phyloP scores from a whole-genome alignment of 768 basidiomycete genomes.

The Sporobolomyces pararoseus region DNA sequence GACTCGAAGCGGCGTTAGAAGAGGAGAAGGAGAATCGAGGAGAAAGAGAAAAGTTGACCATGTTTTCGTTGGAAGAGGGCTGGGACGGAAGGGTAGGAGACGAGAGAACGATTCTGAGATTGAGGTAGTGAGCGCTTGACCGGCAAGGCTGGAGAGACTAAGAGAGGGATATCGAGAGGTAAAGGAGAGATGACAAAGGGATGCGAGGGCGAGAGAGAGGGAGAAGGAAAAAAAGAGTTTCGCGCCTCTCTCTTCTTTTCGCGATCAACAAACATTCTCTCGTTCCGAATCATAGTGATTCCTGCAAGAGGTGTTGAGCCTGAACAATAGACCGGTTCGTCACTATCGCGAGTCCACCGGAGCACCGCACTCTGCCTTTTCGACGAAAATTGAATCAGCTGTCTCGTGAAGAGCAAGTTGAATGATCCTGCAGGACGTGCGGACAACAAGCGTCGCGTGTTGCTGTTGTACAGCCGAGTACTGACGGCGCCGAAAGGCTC shows the following conservation, averaged over 20 bases:
- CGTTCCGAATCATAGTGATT: too few species aligned
- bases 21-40: neutral
- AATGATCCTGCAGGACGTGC: neutral
- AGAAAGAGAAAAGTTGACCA: slow-evolving; percentile 11
- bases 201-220: too few species aligned
- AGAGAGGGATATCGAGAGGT: neutral
- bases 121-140: slow-evolving; percentile 6
- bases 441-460: too few species aligned
- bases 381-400: too few species aligned
- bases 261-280: too few species aligned
- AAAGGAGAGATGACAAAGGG: neutral
- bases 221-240: neutral
- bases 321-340: too few species aligned
- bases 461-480: neutral
- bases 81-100: neutral
- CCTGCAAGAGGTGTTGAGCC: too few species aligned
- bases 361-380: too few species aligned
- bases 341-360: too few species aligned
- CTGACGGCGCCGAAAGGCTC: too few species aligned
- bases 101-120: neutral
- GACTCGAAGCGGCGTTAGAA: neutral
- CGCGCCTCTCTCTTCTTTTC: too few species aligned
- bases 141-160: neutral
- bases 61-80: neutral
- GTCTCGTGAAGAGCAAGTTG: too few species aligned